phyloP scores from a whole-genome alignment of 2,329 filamentous ascomycete species.

The Passalora sequoiae region DNA sequence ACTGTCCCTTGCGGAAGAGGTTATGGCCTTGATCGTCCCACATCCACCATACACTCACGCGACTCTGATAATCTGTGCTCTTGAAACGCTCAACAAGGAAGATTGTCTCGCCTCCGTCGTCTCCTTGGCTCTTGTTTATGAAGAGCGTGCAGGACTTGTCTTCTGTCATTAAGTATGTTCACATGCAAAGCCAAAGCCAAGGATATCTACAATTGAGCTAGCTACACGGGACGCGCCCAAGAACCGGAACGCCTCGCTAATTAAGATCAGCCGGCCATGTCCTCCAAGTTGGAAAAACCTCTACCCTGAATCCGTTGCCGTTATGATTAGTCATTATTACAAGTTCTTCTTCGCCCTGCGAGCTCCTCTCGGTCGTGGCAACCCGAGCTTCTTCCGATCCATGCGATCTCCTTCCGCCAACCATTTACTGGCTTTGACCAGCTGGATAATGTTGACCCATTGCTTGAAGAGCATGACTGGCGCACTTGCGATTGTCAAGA shows the following conservation, averaged over 20 bases:
- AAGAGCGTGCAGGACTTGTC: too few relatives aligned
- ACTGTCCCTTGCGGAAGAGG: too few relatives aligned
- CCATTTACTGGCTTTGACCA: slow-evolving; percentile 88
- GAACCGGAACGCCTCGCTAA: slow-evolving; percentile 13
- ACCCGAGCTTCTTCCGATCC: slow-evolving; percentile 27
- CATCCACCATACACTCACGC: too few relatives aligned
- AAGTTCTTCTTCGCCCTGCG: slow-evolving; percentile 10
- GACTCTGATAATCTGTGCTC: too few relatives aligned
- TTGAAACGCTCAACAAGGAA: too few relatives aligned
- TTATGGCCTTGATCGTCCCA: too few relatives aligned
- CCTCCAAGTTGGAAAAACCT: background rate
- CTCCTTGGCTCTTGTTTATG: too few relatives aligned
- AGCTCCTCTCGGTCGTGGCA: slow-evolving; percentile 17
- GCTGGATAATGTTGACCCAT: slow-evolving; percentile 86
- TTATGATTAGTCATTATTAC: background rate
- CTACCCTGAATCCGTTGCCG: background rate
- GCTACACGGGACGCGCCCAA: slow-evolving; percentile 1
- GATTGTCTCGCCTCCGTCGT: too few relatives aligned
- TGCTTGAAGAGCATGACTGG: slow-evolving; percentile 92
- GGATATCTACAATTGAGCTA: background rate
- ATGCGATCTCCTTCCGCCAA: slow-evolving; percentile 77
- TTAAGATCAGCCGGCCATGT: slow-evolving; percentile 4
- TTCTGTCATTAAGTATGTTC: too few relatives aligned
- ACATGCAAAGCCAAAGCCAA: background rate
- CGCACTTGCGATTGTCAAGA: slow-evolving; percentile 71